Percentiles rank a stretch among this genome's conserved stretches.
Conservation (phyloP, 1,284 basidiomycete genomes). For the Ustilago curta region DNA sequence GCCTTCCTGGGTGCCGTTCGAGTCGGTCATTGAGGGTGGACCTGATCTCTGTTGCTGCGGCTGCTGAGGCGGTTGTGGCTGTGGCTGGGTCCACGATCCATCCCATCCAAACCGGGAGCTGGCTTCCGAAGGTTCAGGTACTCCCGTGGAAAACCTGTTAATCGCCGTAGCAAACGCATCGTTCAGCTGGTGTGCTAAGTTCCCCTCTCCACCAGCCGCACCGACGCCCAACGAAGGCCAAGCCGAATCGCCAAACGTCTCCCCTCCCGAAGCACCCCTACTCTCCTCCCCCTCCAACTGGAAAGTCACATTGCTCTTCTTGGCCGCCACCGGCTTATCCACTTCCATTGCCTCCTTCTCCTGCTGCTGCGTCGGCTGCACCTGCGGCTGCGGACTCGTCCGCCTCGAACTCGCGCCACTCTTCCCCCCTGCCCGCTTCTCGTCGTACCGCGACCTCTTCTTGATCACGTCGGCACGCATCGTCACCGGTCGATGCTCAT, state of each 20-base stretch:
- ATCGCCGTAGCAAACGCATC: slow-evolving; percentile 27
- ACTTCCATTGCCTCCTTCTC: slow-evolving; percentile 27
- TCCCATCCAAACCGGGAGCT: slow-evolving; percentile 13
- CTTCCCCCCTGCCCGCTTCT: slow-evolving; percentile 39
- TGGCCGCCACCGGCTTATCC: slow-evolving; percentile 23
- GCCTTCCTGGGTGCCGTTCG: slow-evolving; percentile 24
- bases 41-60: slow-evolving; percentile 14
- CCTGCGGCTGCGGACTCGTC: slow-evolving; percentile 47
- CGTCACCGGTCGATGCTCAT: slow-evolving; percentile 58
- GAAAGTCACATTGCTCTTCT: slow-evolving; percentile 37
- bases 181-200: slow-evolving; percentile 30
- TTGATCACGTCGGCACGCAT: slow-evolving; percentile 67
- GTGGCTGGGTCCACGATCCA: slow-evolving; percentile 1
- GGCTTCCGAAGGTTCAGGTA: slow-evolving; percentile 7
- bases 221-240: slow-evolving; percentile 21
- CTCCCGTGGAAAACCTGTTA: slow-evolving; percentile 30
- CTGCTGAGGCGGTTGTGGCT: neutral
- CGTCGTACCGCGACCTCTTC: slow-evolving; percentile 63
- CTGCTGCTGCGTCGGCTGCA: slow-evolving; percentile 1
- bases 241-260: neutral
- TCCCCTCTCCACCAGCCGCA: neutral
- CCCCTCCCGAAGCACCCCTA: neutral
- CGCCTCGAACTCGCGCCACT: slow-evolving; percentile 26
- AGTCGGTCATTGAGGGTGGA: slow-evolving; percentile 36
- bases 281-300: neutral